Evolutionary conservation across 1,284 basidiomycete species (phyloP), one percentile per base, ranked within the genome.

Genomic region (Apiotrichum gamsii): DNA sequence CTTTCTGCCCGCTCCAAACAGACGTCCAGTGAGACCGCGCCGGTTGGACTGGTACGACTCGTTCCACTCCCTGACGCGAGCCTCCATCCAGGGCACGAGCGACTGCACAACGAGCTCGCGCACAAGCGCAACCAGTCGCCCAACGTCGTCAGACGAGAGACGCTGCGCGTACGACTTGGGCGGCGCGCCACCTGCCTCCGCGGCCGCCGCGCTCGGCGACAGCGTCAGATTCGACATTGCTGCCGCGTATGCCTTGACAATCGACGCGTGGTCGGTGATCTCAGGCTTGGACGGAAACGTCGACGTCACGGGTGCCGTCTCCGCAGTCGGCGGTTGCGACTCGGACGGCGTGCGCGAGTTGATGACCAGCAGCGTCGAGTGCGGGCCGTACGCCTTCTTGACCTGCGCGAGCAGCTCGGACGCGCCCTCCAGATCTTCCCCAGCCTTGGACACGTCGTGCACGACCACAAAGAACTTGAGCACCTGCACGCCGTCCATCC

Each of bases 41-140:
- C 90, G 80, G 19, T 84, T 88, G 15, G 87, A 85, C 16, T 84
- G 82, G 62, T 87, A 93, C 77, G 79, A 79, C 74, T 98, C 94
- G 66, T 95, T 95, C 87, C 90, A 95, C 50, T 95, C 88, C 38
- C 90, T 67, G 1, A 95, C 85, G 62, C 83, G 85, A 58, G 86
- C 86, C 73, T 98, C 94, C 88, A 98, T 91, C 84, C 87, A 96
- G 0, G 94, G 94, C 4, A 97, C 74, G 29, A 98, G 74, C 60
- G 86, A 91, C 80, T 90, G 90, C 4, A 85, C 83, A 2, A 90
- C 80, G 57, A 97, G 85, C 67, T 97, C 94, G 36, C 93, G 80
- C 6, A 90, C 80, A 58, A 97, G 90, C 35, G 82, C 80, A 0
- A 83, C 83, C 20, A 87, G 81, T 51, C 83, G 80, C 51, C 85